phyloP scores from a whole-genome alignment of 164 flowering plant genomes.

The Magnolia officinalis region DNA sequence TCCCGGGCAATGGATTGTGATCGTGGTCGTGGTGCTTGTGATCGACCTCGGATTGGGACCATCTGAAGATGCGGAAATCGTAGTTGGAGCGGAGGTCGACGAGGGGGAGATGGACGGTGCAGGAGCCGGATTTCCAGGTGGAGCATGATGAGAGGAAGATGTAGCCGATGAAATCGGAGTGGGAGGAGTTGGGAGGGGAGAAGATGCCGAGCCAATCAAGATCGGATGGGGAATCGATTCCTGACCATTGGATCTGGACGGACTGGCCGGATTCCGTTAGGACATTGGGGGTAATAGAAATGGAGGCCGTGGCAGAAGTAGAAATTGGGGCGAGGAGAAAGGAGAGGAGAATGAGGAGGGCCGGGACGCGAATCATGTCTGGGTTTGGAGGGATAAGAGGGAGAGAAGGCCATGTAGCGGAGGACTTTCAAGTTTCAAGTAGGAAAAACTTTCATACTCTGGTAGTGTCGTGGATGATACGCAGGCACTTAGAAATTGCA shows the following conservation, averaged over 20 bases:
- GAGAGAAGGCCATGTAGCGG: too few relatives aligned
- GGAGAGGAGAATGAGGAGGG: constrained; percentile 15
- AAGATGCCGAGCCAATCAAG: constrained; percentile 87
- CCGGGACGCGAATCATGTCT: not conserved
- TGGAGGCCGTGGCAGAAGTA: constrained; percentile 22
- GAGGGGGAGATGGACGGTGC: constrained; percentile 59
- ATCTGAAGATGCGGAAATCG: constrained; percentile 79
- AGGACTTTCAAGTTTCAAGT: too few relatives aligned
- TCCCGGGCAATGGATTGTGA: constrained; percentile 81
- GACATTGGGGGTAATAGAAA: constrained; percentile 42
- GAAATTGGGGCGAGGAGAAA: constrained; percentile 8
- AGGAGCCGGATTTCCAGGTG: constrained; percentile 71
- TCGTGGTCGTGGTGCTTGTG: constrained; percentile 50
- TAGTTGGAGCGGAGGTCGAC: constrained; percentile 72
- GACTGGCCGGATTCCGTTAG: constrained; percentile 55
- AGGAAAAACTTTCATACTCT: too few relatives aligned
- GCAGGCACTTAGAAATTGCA: too few relatives aligned
- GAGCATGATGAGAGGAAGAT: constrained; percentile 58
- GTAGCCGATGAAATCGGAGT: constrained; percentile 79
- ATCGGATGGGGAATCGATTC: constrained; percentile 51
- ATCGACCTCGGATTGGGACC: constrained; percentile 59
- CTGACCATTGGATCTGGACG: constrained; percentile 54
- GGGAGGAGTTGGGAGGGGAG: constrained; percentile 68
- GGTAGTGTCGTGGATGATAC: too few relatives aligned
- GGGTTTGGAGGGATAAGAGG: too few relatives aligned